Evolutionary conservation across 73 alveolate genomes (phyloP), one percentile per base, ranked within the genome.

Genomic region (Paramecium primaurelia): DNA sequence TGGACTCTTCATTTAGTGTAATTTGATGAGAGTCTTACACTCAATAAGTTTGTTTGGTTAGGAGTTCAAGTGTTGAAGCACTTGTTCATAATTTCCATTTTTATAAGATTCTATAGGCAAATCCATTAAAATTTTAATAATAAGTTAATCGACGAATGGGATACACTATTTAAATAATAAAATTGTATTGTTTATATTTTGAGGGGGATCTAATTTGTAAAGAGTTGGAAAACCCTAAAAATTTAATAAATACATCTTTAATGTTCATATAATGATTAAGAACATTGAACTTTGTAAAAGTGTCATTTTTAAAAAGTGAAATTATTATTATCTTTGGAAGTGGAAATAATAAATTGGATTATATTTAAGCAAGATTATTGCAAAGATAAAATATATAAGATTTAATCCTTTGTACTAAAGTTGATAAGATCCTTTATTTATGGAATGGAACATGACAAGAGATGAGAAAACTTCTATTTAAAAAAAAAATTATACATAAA

Each of bases 381-480:
- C 68, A 3, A 87, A 68, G 58, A 68, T 87, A 87, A 22, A 22
- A 22, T 22, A 22, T 22, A 22, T 22, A 22, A 22, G 25, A 0
- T 22, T 0, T 22, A 22, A 22, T 22, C 25, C 25, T 22, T 22
- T 22, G 25, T 22, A 22, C 25, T 22, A 22, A 22, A 22, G 25
- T 22, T 0, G 25, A 22, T 34, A 34, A 34, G 38, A 34, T 3
- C 38, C 5, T 2, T 34, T 34, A 34, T 89, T 87, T 92, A 95
- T 3, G 92, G 95, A 42, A 96, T 91, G 92, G 98, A 95, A 90
- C 95, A 94, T 84, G 97, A 97, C 32, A 93, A 94, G 49, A 97
- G 98, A 49, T 96, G 96, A 45, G 99, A 96, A 85, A 84, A 95
- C 30, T 93, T 96, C 84, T 97, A 96, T 22, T 22, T 22, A 22